Percentiles rank a stretch among this genome's conserved stretches.
Evolutionary conservation across 345 rosid species (phyloP).

Genomic region (Eucalyptus polybractea): DNA sequence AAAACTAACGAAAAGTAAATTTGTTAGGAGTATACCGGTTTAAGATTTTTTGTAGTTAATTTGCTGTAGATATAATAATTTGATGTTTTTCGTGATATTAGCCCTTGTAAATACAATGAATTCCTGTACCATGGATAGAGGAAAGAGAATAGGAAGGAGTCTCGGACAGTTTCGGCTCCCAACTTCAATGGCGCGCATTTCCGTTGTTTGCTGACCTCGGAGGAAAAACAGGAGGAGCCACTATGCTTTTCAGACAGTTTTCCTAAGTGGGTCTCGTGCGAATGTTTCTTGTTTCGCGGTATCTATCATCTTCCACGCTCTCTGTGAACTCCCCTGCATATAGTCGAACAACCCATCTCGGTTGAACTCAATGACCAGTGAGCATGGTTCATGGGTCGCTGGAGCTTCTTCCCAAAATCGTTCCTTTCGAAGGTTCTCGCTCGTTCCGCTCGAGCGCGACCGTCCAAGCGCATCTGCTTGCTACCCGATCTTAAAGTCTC

Average conservation of each 20-base stretch:
- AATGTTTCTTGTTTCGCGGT: not conserved
- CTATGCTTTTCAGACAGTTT: not conserved
- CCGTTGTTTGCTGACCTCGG: not conserved
- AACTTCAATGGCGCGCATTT: not conserved
- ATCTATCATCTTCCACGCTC: not conserved
- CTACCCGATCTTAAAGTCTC: not conserved
- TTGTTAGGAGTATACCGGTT: rapidly evolving
- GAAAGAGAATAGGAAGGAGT: too few relatives aligned
- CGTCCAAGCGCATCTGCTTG: not conserved
- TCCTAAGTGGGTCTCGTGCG: not conserved
- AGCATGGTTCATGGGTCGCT: not conserved
- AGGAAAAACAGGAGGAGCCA: not conserved
- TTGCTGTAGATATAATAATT: rapidly evolving
- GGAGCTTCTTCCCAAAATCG: not conserved
- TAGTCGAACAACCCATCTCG: not conserved
- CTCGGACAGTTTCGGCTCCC: too few relatives aligned
- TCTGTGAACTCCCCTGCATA: not conserved
- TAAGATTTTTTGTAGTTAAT: too few relatives aligned
- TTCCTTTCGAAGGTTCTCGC: not conserved
- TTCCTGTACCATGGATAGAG: too few relatives aligned
- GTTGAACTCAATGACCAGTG: not conserved
- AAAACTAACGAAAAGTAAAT: rapidly evolving
- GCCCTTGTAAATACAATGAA: too few relatives aligned
- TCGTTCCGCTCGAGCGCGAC: not conserved
- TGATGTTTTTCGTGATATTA: too few relatives aligned